Evolutionary conservation across 441 rosid genomes (phyloP), one percentile per base, ranked within the genome.

Genomic region (Melastoma candidum): DNA sequence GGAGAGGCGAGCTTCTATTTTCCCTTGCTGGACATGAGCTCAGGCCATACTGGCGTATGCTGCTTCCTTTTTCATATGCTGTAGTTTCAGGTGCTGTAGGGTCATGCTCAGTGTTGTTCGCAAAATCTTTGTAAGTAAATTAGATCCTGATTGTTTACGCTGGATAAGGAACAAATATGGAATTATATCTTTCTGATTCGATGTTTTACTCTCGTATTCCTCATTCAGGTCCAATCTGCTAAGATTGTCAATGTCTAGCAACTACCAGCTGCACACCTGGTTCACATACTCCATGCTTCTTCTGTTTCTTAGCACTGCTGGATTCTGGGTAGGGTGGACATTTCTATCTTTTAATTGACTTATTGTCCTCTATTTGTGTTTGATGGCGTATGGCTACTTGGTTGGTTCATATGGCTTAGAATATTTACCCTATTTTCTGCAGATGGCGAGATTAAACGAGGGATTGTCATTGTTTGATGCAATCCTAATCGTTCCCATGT

Each of bases 401-500:
- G 22, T 17, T 17, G 22, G 56, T 14, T 41, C 7, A 27, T 47
- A 56, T 54, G 44, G 25, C n/a, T 52, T 53, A 12, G 46, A 46
- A 59, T 53, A 32, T 64, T 17, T 48, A 54, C 56, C 32, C 49
- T 4, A 48, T 32, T 32, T 61, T 56, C 46, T 74, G 68, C 95
- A 92, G 98, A 81, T 88, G 98, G 69, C 98, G 39, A 79, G 98
- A 64, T 72, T 92, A 71, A 92, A 92, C 53, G 98, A 88, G 67
- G 98, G 98, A 47, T 71, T 92, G 72, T 71, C 97, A n/a, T 69
- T 82, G 32, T 92, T 82, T 47, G 98, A 92, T 71, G 98, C 98
- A 59, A 88, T 92, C 65, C 89, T 88, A 49, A 92, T 92, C 54
- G 98, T 92, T 76, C 98, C 98, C 4, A 92, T 92, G 98, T 92